Evolutionary conservation across 1,139 yeast species (phyloP), one percentile per base, ranked within the genome.

Genomic region (Insectozyma bohioensis): DNA sequence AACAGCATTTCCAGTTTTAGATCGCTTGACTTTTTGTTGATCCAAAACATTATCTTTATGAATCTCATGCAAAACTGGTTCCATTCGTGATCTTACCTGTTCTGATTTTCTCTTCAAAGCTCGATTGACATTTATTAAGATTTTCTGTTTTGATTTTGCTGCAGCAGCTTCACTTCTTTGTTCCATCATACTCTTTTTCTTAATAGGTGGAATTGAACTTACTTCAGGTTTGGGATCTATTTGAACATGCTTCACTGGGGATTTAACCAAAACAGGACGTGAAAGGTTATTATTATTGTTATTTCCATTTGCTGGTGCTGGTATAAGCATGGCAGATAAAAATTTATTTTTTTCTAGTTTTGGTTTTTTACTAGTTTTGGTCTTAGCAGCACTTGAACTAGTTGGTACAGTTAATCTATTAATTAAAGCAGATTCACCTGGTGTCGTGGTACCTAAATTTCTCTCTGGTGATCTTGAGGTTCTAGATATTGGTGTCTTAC

Each of bases 241-340:
- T 12, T 39, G 41, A 3, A 7, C 6, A 23, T 23, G 20, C 17
- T 33, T 36, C 5, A 28, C 4, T 4, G 40, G 40, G 4, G 40
- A 36, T 3, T 16, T n/a, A n/a, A n/a, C n/a, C n/a, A n/a, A n/a
- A n/a, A n/a, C n/a, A n/a, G n/a, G n/a, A n/a, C n/a, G n/a, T n/a
- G n/a, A n/a, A n/a, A n/a, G n/a, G n/a, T n/a, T n/a, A n/a, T n/a
- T n/a, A n/a, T n/a, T n/a, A n/a, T n/a, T n/a, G n/a, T n/a, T n/a
- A n/a, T n/a, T n/a, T n/a, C n/a, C n/a, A n/a, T n/a, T n/a, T n/a
- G n/a, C n/a, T n/a, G n/a, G n/a, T n/a, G n/a, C 21, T 37, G 46
- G 31, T 15, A 58, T 59, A 20, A 66, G 47, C 3, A 63, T 58
- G 3, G 72, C 63, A 0, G 70, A 60, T 27, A 66, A 51, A 35